These are phyloP conservation scores for Discostella stelligera DNA, from an alignment of 352 stramenopile genomes.

Conservation along the genomic window DNA sequence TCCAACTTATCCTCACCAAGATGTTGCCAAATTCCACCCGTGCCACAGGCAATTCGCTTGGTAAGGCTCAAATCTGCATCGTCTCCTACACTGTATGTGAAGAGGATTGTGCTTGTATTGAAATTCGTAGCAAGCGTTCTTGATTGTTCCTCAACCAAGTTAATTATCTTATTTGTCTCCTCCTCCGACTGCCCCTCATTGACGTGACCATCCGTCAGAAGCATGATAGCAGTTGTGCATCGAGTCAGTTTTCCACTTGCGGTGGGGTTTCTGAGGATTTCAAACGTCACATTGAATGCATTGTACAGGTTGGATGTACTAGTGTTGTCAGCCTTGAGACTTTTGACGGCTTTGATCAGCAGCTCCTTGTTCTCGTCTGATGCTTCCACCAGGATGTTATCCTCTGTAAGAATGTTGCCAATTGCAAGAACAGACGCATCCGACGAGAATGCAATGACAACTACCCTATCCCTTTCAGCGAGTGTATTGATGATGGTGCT, in stretches of 20 bases:
- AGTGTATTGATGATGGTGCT: conserved; percentile 54
- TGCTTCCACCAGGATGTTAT: conserved; percentile 27
- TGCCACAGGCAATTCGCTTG: conserved; percentile 54
- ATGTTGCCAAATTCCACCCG: conserved; percentile 46
- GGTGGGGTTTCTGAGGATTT: conserved; percentile 45
- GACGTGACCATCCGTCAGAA: conserved; percentile 59
- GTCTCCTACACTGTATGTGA: conserved; percentile 48
- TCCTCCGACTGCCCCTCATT: conserved; percentile 7
- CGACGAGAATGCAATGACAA: conserved; percentile 49
- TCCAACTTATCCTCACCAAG: conserved; percentile 28
- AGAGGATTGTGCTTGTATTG: conserved; percentile 38
- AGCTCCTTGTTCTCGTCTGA: conserved; percentile 56
- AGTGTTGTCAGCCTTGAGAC: conserved; percentile 4
- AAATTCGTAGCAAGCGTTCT: conserved; percentile 12
- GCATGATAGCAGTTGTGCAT: conserved; percentile 60
- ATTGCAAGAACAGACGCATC: conserved; percentile 18
- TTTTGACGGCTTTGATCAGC: conserved; percentile 30
- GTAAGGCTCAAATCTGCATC: conserved; percentile 36
- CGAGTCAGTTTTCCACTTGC: conserved; percentile 5
- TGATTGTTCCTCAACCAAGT: conserved; percentile 39
- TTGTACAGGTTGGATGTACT: conserved; percentile 54
- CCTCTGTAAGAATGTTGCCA: background rate
- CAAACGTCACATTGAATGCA: conserved; percentile 51
- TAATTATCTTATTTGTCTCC: conserved; percentile 31
- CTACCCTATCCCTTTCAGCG: conserved; percentile 50